Conservation (phyloP, 2,329 filamentous ascomycete species). For the Phaeophleospora eucalypticola region DNA sequence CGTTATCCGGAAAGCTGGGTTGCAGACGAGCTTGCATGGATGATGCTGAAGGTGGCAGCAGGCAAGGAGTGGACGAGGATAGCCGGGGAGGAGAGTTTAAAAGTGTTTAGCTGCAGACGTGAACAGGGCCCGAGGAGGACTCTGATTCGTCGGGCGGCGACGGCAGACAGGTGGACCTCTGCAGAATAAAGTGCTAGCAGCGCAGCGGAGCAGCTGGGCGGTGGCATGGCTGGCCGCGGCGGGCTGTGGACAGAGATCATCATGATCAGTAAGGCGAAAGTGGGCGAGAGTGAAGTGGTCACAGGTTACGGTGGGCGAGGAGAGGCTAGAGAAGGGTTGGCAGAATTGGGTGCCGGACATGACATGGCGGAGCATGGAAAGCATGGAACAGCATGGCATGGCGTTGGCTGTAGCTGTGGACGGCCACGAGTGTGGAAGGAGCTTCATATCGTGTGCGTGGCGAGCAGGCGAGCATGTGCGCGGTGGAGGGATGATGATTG, state of each 20-base stretch:
- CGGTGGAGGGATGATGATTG: too few relatives aligned
- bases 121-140: constrained; percentile 2
- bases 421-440: not conserved
- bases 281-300: too few relatives aligned
- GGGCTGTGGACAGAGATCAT: not conserved
- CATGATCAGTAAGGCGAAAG: too few relatives aligned
- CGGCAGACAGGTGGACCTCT: constrained; percentile 14
- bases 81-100: constrained; percentile 11
- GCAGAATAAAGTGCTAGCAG: not conserved
- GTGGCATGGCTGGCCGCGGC: not conserved
- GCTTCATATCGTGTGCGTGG: not conserved
- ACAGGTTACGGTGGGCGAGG: too few relatives aligned
- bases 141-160: constrained; percentile 20
- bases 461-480: too few relatives aligned
- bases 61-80: constrained; percentile 16
- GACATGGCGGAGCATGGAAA: not conserved
- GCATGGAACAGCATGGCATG: too few relatives aligned
- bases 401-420: not conserved
- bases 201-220: not conserved
- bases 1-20: constrained; percentile 7
- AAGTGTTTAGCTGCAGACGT: constrained; percentile 15
- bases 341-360: not conserved
- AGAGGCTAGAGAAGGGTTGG: too few relatives aligned
- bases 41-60: constrained; percentile 4
- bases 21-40: constrained; percentile 3